Conservation (phyloP, 805 yeast species). For the Schizosaccharomyces octosporus region DNA sequence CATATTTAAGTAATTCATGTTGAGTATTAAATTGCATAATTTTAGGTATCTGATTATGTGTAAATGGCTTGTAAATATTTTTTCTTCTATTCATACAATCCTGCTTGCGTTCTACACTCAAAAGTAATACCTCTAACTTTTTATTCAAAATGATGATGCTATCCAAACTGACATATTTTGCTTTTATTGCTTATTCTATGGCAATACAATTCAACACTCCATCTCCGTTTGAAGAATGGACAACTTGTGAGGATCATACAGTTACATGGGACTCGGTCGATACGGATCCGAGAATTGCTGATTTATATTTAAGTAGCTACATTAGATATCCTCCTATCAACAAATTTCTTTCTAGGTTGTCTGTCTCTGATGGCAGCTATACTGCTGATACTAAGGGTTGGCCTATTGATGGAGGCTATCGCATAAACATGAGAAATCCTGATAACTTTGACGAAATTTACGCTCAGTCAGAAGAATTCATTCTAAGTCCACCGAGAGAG, state of each 20-base stretch:
- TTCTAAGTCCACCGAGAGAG: too few relatives aligned
- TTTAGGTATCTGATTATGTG: too few relatives aligned
- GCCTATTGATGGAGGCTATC: background rate
- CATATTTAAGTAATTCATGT: too few relatives aligned
- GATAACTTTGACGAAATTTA: background rate
- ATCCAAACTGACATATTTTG: background rate
- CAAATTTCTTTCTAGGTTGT: background rate
- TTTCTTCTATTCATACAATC: too few relatives aligned
- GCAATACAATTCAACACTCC: background rate
- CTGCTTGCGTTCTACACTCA: too few relatives aligned
- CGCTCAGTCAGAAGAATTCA: background rate
- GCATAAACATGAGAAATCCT: background rate
- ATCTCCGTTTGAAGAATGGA: background rate
- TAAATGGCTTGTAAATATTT: too few relatives aligned
- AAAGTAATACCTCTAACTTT: too few relatives aligned
- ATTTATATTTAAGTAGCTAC: background rate
- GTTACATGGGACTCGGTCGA: background rate
- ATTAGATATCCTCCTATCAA: background rate
- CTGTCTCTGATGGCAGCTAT: background rate
- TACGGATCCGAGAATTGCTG: background rate
- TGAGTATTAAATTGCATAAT: too few relatives aligned
- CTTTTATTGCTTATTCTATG: constrained; percentile 8
- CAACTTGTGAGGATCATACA: background rate
- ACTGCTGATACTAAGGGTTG: background rate
- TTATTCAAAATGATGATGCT: too few relatives aligned